These are phyloP conservation scores for Sphaceloma murrayae DNA, from an alignment of 2,329 filamentous ascomycete species.

Conservation along the genomic window DNA sequence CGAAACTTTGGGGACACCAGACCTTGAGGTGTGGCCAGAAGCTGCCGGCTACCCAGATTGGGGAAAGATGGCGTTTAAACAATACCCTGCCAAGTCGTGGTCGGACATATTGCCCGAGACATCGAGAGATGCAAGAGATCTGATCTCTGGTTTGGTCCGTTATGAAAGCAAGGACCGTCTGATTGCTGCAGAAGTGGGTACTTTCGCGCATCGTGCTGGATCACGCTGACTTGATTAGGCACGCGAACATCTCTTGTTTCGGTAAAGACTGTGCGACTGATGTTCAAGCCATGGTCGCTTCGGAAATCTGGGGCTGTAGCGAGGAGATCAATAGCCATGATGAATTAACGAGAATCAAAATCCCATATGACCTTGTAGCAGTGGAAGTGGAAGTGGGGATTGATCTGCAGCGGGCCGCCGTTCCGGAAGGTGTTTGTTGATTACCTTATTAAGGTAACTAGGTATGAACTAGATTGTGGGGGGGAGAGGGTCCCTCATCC, in stretches of 20 bases:
- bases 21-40: conserved; percentile 70
- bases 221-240: conserved; percentile 17
- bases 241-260: conserved; percentile 19
- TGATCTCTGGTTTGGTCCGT: conserved; percentile 58
- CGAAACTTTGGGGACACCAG: conserved; percentile 79
- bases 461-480: no score
- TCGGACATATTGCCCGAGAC: conserved; percentile 56
- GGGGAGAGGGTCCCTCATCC: conserved; percentile 9
- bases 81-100: conserved; percentile 62
- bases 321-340: no score
- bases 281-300: no score
- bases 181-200: conserved; percentile 43
- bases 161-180: conserved; percentile 62
- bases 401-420: conserved; percentile 1
- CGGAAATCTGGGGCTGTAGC: no score
- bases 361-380: background rate
- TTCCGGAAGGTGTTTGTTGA: conserved; percentile 9
- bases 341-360: no score
- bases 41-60: conserved; percentile 69
- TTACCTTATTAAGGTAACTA: background rate
- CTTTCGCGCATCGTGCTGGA: background rate
- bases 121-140: conserved; percentile 48
- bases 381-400: background rate
- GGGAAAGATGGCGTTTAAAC: conserved; percentile 70
- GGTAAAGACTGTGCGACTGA: background rate